Conservation (phyloP, 208 protist species). For the Naegleria fowleri region DNA sequence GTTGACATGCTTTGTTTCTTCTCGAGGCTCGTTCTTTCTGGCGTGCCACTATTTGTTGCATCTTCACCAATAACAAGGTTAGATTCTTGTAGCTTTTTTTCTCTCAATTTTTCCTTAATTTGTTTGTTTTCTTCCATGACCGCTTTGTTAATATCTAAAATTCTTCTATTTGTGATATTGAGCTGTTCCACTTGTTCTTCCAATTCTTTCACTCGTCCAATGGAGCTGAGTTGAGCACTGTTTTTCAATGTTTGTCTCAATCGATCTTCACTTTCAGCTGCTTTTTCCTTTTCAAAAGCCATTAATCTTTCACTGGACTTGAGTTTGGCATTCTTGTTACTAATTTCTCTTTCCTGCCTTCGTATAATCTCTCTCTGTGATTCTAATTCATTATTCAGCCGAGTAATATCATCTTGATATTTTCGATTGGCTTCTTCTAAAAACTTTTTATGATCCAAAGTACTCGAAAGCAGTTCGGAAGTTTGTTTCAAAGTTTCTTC, state of each 20-base stretch:
- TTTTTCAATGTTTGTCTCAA: not conserved
- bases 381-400: not conserved
- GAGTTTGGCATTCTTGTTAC: not conserved
- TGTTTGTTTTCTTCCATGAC: slow-evolving; percentile 22
- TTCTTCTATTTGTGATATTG: slow-evolving; percentile 21
- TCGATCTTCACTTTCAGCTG: not conserved
- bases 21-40: no score
- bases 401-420: not conserved
- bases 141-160: slow-evolving; percentile 15
- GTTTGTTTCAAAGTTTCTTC: not conserved
- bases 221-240: not conserved
- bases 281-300: slow-evolving; percentile 7
- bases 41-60: no score
- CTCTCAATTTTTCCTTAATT: not conserved
- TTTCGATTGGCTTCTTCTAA: not conserved
- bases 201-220: not conserved
- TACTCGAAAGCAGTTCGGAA: not conserved
- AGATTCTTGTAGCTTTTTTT: not conserved
- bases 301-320: not conserved
- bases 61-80: no score
- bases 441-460: not conserved
- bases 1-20: not conserved
- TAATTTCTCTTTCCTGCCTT: not conserved
- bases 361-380: not conserved
- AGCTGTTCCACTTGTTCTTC: slow-evolving; percentile 19